Base-by-base conservation (phyloP, 1,284 basidiomycete genomes). In the Ceratobasidium papillatum region DNA sequence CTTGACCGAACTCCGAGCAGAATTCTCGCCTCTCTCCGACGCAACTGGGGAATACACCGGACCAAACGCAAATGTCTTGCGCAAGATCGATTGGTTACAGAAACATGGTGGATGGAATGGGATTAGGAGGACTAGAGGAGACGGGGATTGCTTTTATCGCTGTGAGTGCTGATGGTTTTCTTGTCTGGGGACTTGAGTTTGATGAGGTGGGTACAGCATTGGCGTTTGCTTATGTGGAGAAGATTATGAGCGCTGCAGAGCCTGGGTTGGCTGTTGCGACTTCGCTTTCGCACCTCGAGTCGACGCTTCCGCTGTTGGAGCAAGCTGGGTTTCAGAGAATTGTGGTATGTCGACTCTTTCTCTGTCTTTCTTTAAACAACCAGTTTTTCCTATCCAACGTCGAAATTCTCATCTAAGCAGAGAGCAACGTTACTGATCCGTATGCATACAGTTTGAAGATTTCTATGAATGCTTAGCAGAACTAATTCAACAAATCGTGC, bases 121-220 rank as follows among this genome's bases (percentile, higher is more conserved):
- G 32, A 84, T 95, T 59, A 86, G 92, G 79, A 84, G 92, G 61
- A 88, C 91, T 0, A 86, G 89, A 82, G 93, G 94, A 81, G 81
- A 81, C 81, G 92, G 92, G 0, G 90, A 94, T 81, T 94, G 92
- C 79, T 93, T 93, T 80, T 94, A 93, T 80, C 84, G 91, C 84
- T 90, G 91, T 22, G 62, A 43, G 41, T 45, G 12, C 3, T 43
- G 12, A 17, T 36, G 22, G 19, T 41, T 27, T 62, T 1, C 5
- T 54, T 32, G 36, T 38, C 14, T 9, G 17, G 54, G n/a, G 71
- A 27, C n/a, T 59, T 7, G 22, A 51, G 8, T 51, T n/a, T 36
- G 22, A 25, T 11, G 19, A 30, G 47, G 38, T 19, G 63, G 47
- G 68, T 69, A 5, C 82, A 91, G 91, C 91, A 43, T 85, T 92